phyloP scores from a whole-genome alignment of 2,329 filamentous ascomycete genomes.

The Cadophora malorum region DNA sequence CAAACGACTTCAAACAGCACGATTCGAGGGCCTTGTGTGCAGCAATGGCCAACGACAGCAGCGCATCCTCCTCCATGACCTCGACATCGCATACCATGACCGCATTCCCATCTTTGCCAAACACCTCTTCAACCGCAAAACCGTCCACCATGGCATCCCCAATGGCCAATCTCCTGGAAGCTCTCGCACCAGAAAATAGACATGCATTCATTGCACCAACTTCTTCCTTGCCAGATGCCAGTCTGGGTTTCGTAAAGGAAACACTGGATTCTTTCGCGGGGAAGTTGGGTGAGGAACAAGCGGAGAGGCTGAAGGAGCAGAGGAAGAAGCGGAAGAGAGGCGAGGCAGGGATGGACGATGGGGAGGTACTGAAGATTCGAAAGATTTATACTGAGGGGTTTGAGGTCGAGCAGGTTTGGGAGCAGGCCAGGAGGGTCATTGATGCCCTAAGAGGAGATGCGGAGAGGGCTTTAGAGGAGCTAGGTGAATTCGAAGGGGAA shows the following conservation, averaged over 20 bases:
- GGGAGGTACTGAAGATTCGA: slow-evolving; percentile 72
- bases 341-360: slow-evolving; percentile 53
- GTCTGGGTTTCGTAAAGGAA: slow-evolving; percentile 78
- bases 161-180: slow-evolving; percentile 38
- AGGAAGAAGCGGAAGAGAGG: slow-evolving; percentile 80
- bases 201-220: slow-evolving; percentile 76
- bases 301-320: slow-evolving; percentile 67
- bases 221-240: slow-evolving; percentile 68
- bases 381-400: slow-evolving; percentile 89
- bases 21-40: neutral
- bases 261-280: slow-evolving; percentile 80
- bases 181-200: slow-evolving; percentile 40
- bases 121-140: slow-evolving; percentile 46
- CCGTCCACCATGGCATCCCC: slow-evolving; percentile 25
- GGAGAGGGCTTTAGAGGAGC: slow-evolving; percentile 52
- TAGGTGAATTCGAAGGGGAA: slow-evolving; percentile 38
- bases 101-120: slow-evolving; percentile 50
- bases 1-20: neutral
- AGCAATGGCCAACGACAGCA: slow-evolving; percentile 45
- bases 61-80: slow-evolving; percentile 65
- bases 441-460: slow-evolving; percentile 64
- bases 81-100: slow-evolving; percentile 70
- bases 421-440: slow-evolving; percentile 87
- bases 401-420: slow-evolving; percentile 88
- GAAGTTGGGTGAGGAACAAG: slow-evolving; percentile 75